These are phyloP conservation scores for Clonostachys byssicola DNA, from an alignment of 2,329 filamentous ascomycete genomes.

Conservation along the genomic window DNA sequence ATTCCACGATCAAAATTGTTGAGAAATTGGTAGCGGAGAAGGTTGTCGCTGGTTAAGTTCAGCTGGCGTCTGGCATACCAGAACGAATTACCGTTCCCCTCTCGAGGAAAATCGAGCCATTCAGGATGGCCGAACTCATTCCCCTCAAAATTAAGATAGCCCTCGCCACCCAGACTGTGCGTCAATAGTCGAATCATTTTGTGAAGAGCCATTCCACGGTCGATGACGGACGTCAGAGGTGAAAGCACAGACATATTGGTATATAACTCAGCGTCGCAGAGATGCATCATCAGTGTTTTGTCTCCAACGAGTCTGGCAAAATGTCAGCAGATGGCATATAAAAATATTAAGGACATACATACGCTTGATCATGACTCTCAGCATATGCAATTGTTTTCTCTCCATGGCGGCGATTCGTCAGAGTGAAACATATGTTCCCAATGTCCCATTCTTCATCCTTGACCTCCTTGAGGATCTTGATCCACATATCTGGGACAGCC, in stretches of 20 bases:
- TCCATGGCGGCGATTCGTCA: slow-evolving; percentile 89
- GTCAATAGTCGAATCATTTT: slow-evolving; percentile 97
- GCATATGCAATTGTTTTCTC: slow-evolving; percentile 99
- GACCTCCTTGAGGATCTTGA: slow-evolving; percentile 95
- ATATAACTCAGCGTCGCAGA: slow-evolving; percentile 96
- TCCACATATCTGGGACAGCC: slow-evolving; percentile 98
- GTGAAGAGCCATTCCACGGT: slow-evolving; percentile 87
- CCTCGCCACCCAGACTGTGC: slow-evolving; percentile 87
- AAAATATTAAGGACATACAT: slow-evolving; percentile 31
- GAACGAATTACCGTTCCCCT: slow-evolving; percentile 88
- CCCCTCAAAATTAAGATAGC: slow-evolving; percentile 97
- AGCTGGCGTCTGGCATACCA: slow-evolving; percentile 92
- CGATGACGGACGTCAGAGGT: slow-evolving; percentile 82
- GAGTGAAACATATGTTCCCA: slow-evolving; percentile 74
- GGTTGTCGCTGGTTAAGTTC: slow-evolving; percentile 80
- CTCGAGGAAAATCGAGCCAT: slow-evolving; percentile 97
- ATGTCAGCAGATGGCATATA: slow-evolving; percentile 10
- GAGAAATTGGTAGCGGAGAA: slow-evolving; percentile 85
- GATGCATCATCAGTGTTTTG: slow-evolving; percentile 96
- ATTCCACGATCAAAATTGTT: slow-evolving; percentile 89
- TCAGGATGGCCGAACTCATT: slow-evolving; percentile 99
- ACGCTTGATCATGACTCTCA: slow-evolving; percentile 97
- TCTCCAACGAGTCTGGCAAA: slow-evolving; percentile 78
- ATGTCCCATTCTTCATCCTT: slow-evolving; percentile 92
- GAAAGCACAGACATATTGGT: slow-evolving; percentile 91